These are phyloP conservation scores for Meredithiella fracta DNA, from an alignment of 2,329 filamentous ascomycete genomes.

Conservation along the genomic window DNA sequence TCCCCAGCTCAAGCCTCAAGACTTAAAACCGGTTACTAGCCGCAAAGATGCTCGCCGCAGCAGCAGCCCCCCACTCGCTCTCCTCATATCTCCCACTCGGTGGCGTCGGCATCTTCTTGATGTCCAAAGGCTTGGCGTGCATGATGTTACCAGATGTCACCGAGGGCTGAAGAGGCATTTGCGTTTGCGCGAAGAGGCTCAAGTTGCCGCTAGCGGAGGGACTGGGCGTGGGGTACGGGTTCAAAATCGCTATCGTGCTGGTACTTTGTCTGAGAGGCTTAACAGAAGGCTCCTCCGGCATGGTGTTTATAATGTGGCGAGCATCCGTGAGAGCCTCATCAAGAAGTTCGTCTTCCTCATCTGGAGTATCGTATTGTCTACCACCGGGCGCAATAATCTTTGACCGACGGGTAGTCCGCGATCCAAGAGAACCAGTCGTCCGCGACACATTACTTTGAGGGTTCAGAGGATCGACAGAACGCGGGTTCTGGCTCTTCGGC, in stretches of 20 bases:
- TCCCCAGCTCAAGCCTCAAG: background rate
- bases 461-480: slow-evolving; percentile 50
- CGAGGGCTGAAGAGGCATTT: slow-evolving; percentile 34
- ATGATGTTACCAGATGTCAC: too few relatives aligned
- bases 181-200: slow-evolving; percentile 52
- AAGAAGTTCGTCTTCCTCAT: slow-evolving; percentile 89
- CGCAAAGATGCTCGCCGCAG: slow-evolving; percentile 66
- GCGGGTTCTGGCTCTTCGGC: slow-evolving; percentile 40
- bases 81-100: slow-evolving; percentile 53
- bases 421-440: slow-evolving; percentile 16
- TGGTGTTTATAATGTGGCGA: slow-evolving; percentile 53
- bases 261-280: slow-evolving; percentile 40
- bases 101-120: slow-evolving; percentile 82
- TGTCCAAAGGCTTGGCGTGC: slow-evolving; percentile 45
- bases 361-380: slow-evolving; percentile 80
- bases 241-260: slow-evolving; percentile 44
- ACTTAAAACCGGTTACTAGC: slow-evolving; percentile 45
- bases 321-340: slow-evolving; percentile 75
- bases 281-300: slow-evolving; percentile 38
- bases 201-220: slow-evolving; percentile 70
- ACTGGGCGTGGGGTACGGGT: slow-evolving; percentile 51
- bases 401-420: slow-evolving; percentile 47
- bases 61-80: slow-evolving; percentile 74
- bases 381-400: slow-evolving; percentile 54
- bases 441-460: slow-evolving; percentile 36